Percentiles rank a stretch among this genome's conserved stretches.
Evolutionary conservation across 192 early-diverging fungal genomes (phyloP).

Genomic region (Coemansia sp.): DNA sequence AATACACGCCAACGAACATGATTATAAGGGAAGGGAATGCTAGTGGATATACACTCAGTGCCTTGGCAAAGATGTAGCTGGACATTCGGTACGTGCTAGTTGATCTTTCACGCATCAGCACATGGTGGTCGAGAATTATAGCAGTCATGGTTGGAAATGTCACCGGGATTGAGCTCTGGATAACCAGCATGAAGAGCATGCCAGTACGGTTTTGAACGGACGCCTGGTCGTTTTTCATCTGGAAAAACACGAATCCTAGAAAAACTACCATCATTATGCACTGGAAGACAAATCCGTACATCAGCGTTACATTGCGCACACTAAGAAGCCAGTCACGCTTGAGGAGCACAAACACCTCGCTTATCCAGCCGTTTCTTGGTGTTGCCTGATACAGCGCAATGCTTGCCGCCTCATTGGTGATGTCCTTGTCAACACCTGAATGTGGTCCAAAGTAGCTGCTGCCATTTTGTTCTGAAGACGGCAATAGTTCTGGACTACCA

Average conservation of each 20-base stretch:
- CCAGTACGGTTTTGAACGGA: constrained; percentile 54
- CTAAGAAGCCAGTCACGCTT: constrained; percentile 25
- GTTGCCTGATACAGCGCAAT: constrained; percentile 19
- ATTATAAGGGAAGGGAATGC: constrained; percentile 21
- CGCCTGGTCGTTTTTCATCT: constrained; percentile 28
- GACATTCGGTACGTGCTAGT: constrained; percentile 61
- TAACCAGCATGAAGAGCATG: constrained; percentile 39
- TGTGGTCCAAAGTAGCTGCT: background rate
- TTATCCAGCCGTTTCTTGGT: constrained; percentile 16
- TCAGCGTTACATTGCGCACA: constrained; percentile 25
- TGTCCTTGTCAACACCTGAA: constrained; percentile 4
- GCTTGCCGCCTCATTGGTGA: constrained; percentile 22
- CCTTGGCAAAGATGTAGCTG: constrained; percentile 60
- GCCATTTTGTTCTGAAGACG: background rate
- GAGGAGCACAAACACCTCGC: constrained; percentile 8
- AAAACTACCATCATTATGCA: constrained; percentile 38
- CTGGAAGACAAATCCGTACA: constrained; percentile 21
- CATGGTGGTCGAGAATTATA: constrained; percentile 36
- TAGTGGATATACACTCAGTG: constrained; percentile 51
- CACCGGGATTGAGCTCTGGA: constrained; percentile 50
- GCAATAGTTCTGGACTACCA: background rate
- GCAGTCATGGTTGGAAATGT: constrained; percentile 52
- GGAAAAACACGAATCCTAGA: constrained; percentile 58
- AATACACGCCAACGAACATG: constrained; percentile 33
- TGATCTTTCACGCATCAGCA: constrained; percentile 61